phyloP scores from a whole-genome alignment of 2,329 filamentous ascomycete genomes.

The Epichloe gansuensis region DNA sequence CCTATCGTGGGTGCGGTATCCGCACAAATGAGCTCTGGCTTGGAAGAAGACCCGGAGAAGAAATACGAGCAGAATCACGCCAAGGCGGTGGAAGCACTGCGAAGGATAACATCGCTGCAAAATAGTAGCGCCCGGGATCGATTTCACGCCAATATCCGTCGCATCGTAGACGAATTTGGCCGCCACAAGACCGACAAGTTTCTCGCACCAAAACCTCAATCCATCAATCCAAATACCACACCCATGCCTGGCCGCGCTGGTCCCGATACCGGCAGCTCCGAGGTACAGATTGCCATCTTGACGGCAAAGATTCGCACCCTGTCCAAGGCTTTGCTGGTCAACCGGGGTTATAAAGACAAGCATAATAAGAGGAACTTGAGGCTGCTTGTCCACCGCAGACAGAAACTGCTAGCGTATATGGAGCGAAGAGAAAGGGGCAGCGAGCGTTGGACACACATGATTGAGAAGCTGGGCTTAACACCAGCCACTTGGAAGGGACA shows the following conservation, averaged over 20 bases:
- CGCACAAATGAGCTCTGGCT: slow-evolving; percentile 28
- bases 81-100: slow-evolving; percentile 63
- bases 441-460: slow-evolving; percentile 75
- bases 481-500: slow-evolving; percentile 85
- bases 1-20: slow-evolving; percentile 32
- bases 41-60: slow-evolving; percentile 23
- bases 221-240: slow-evolving; percentile 27
- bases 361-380: slow-evolving; percentile 86
- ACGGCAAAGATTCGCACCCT: slow-evolving; percentile 86
- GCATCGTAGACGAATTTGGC: slow-evolving; percentile 79
- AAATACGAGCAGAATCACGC: slow-evolving; percentile 44
- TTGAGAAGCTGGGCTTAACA: slow-evolving; percentile 72
- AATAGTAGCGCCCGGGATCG: slow-evolving; percentile 71
- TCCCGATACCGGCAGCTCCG: slow-evolving; percentile 84
- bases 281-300: slow-evolving; percentile 95
- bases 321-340: slow-evolving; percentile 55
- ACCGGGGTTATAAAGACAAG: slow-evolving; percentile 71
- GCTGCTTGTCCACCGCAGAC: slow-evolving; percentile 73
- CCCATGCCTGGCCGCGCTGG: slow-evolving; percentile 52
- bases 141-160: slow-evolving; percentile 68
- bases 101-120: slow-evolving; percentile 64
- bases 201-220: slow-evolving; percentile 50
- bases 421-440: slow-evolving; percentile 83
- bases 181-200: slow-evolving; percentile 73
- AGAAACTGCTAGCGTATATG: slow-evolving; percentile 81